These are phyloP conservation scores for Medicago truncatula DNA, from an alignment of 306 rosid genomes.

Conservation along the genomic window MtrunA17r5.0-ANR NC_053045.1:47512501-47513000, in stretches of 20 bases:
- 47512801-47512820: not conserved
- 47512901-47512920: constrained; percentile 41
- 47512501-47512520: too few species aligned
- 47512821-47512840: constrained; percentile 42
- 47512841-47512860: constrained; percentile 48
- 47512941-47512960: rapidly evolving
- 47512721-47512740: constrained; percentile 15
- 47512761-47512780: not conserved
- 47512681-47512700: not conserved
- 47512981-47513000: not conserved
- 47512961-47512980: not conserved
- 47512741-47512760: constrained; percentile 18
- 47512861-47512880: not conserved
- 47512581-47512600: too few species aligned
- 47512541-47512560: too few species aligned
- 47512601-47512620: constrained; percentile 49
- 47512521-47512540: too few species aligned
- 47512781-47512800: rapidly evolving
- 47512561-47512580: too few species aligned
- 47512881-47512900: constrained; percentile 44
- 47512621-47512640: constrained; percentile 40
- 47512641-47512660: constrained; percentile 45
- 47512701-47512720: constrained; percentile 18
- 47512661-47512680: not conserved
- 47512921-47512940: constrained; percentile 13